Percentiles rank a stretch among this genome's conserved stretches.
phyloP scores from a whole-genome alignment of 805 yeast genomes.

The Ogataea pignaliae region DNA sequence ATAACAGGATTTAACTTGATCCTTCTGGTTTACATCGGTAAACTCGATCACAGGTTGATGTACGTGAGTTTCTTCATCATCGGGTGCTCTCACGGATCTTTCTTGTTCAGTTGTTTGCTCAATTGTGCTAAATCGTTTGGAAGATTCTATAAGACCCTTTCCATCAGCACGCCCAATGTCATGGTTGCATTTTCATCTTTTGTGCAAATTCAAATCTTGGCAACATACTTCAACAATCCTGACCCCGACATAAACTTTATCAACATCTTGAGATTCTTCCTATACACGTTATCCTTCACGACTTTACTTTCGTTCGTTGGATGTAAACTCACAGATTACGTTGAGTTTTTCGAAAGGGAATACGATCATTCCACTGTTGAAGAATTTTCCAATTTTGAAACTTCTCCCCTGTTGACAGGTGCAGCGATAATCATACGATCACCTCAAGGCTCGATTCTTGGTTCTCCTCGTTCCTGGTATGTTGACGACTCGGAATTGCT shows the following conservation, averaged over 20 bases:
- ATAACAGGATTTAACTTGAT: slow-evolving; percentile 60
- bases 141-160: slow-evolving; percentile 66
- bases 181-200: slow-evolving; percentile 31
- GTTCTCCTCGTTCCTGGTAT: slow-evolving; percentile 28
- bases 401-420: slow-evolving; percentile 31
- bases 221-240: slow-evolving; percentile 11
- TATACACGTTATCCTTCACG: slow-evolving; percentile 12
- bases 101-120: slow-evolving; percentile 62
- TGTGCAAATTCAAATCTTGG: slow-evolving; percentile 25
- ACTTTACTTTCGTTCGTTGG: slow-evolving; percentile 22
- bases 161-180: slow-evolving; percentile 75
- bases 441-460: slow-evolving; percentile 20
- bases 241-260: slow-evolving; percentile 19
- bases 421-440: slow-evolving; percentile 29
- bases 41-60: slow-evolving; percentile 32
- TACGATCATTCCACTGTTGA: slow-evolving; percentile 20
- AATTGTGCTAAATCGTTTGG: slow-evolving; percentile 75
- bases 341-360: slow-evolving; percentile 22
- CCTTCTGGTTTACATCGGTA: slow-evolving; percentile 32
- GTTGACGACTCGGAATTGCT: slow-evolving; percentile 20
- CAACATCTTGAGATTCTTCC: slow-evolving; percentile 19
- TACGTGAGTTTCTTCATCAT: slow-evolving; percentile 52
- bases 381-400: slow-evolving; percentile 26
- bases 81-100: slow-evolving; percentile 67
- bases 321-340: slow-evolving; percentile 26